Evolutionary conservation across 2,329 filamentous ascomycete genomes (phyloP), one percentile per base, ranked within the genome.

Genomic region (Fusarium haematococcum): DNA sequence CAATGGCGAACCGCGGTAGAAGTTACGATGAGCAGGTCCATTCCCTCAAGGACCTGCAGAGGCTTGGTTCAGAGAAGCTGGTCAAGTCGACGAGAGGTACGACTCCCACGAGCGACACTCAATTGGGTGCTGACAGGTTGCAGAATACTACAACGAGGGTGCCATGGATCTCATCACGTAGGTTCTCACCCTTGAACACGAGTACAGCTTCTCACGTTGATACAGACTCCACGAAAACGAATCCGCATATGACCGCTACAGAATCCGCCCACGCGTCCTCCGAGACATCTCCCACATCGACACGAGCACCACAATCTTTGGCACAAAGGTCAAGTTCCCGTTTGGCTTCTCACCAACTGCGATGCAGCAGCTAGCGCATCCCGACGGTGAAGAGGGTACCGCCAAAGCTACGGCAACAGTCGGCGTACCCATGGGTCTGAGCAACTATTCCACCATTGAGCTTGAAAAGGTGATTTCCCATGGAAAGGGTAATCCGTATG

Each of bases 391-490:
- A 32, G 43, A 65, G 11, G 70, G 57, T 16, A 70, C 68, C 7
- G 67, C 68, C 16, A 58, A 54, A 45, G 70, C 70, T 11, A 65
- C 70, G 1, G 68, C 18, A 11, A 63, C 63, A 9, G 33, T 52
- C 1, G 70, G 70, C 6, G 63, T 70, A 4, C 48, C 63, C 10
- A 70, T 70, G 70, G 64, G 63, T 11, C 62, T 73, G 9, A 70
- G 67, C n/a, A 58, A 52, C 32, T 70, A 73, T 32, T 67, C 70
- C 4, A 73, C 70, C 10, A 67, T 65, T 35, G 25, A 61, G 8
- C 50, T 73, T 1, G 70, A 73, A 23, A 41, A 73, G 14, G 70
- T 73, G 50, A 81, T 72, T 62, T 57, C 69, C 3, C 59, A 67
- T 4, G 60, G 20, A 8, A 63, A 63, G 33, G 67, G 63, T 0